These are phyloP conservation scores for Phlebiopsis flavidoalba DNA, from an alignment of 768 basidiomycete genomes.

Conservation along the genomic window DNA sequence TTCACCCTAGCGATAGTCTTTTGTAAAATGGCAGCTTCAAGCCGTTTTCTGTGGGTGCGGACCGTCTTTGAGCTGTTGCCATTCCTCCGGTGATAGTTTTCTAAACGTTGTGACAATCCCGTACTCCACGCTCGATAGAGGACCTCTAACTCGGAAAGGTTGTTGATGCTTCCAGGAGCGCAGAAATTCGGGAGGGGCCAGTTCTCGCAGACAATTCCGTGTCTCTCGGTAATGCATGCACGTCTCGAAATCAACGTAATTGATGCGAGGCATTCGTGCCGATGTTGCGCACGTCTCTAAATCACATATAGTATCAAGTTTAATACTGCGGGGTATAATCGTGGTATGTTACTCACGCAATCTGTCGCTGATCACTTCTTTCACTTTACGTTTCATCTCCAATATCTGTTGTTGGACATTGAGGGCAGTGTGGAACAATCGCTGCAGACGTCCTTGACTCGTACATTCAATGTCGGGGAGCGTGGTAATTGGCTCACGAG, in stretches of 20 bases:
- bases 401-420: constrained; percentile 1
- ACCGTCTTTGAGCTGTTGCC: not conserved
- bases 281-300: not conserved
- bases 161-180: constrained; percentile 11
- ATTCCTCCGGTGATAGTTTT: constrained; percentile 8
- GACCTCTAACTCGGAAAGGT: constrained; percentile 11
- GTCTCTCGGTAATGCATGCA: constrained; percentile 12
- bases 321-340: not conserved
- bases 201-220: constrained; percentile 13
- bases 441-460: not conserved
- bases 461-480: not conserved
- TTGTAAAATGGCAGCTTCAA: not conserved
- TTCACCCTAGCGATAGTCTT: not conserved
- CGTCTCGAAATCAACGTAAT: constrained; percentile 15
- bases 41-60: not conserved
- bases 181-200: constrained; percentile 20
- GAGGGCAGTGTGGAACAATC: not conserved
- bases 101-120: constrained; percentile 14
- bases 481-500: not conserved
- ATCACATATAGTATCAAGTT: not conserved
- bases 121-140: constrained; percentile 17
- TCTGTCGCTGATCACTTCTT: not conserved
- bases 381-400: constrained; percentile 5
- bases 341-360: constrained; percentile 1
- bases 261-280: constrained; percentile 7